phyloP scores from a whole-genome alignment of 1,284 basidiomycete genomes.

The Mycosarcoma mackinlayi region DNA sequence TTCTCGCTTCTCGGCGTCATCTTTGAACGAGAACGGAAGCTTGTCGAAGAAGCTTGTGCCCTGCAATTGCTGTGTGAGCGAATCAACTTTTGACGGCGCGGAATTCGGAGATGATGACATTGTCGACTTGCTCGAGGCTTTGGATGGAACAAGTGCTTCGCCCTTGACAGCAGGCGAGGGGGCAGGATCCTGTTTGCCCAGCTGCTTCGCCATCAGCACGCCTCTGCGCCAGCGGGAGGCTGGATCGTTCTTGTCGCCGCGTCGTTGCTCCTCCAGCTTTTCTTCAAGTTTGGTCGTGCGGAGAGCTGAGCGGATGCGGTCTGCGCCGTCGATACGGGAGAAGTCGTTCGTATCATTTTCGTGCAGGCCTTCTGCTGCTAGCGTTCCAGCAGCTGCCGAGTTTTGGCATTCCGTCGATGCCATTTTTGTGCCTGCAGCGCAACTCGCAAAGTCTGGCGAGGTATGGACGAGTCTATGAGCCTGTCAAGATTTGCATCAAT shows the following conservation, averaged over 20 bases:
- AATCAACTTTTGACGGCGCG: slow-evolving; percentile 15
- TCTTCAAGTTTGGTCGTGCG: slow-evolving; percentile 22
- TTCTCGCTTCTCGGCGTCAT: slow-evolving; percentile 29
- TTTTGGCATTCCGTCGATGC: no score
- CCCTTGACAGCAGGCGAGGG: slow-evolving; percentile 36
- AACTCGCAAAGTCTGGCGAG: no score
- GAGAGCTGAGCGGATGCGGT: slow-evolving; percentile 32
- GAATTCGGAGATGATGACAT: slow-evolving; percentile 1
- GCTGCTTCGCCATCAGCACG: slow-evolving; percentile 34
- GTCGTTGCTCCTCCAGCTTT: slow-evolving; percentile 37
- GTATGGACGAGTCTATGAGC: no score
- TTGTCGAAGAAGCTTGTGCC: slow-evolving; percentile 41
- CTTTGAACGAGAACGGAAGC: slow-evolving; percentile 39
- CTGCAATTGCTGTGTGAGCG: slow-evolving; percentile 28
- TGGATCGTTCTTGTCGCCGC: slow-evolving; percentile 39
- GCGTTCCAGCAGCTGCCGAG: no score
- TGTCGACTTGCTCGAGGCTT: background rate
- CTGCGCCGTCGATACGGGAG: slow-evolving; percentile 32
- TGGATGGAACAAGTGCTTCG: slow-evolving; percentile 14
- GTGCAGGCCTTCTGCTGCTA: no score
- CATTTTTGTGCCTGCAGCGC: background rate
- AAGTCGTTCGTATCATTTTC: slow-evolving; percentile 29
- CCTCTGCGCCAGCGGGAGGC: slow-evolving; percentile 34
- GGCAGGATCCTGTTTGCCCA: slow-evolving; percentile 28
- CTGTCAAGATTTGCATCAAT: no score